Evolutionary conservation across 306 rosid species (phyloP), one percentile per base, ranked within the genome.

Genomic region (Carpinus viminea): DNA sequence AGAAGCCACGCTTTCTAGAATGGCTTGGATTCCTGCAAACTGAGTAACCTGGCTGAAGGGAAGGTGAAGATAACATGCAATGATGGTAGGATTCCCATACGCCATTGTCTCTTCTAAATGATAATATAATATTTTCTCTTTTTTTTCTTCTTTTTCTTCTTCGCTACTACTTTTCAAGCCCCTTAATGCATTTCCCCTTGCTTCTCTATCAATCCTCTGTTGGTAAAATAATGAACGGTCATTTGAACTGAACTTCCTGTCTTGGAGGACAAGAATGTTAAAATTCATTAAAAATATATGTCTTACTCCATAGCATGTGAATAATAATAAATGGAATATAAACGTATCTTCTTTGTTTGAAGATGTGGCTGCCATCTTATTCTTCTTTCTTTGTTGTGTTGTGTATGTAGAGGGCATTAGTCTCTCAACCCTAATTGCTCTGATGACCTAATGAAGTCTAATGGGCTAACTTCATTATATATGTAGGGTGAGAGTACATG

Each of bases 181-280:
- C 11, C 74, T 43, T 26, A 73, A 8, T 21, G 81, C 70, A 65
- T 47, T n/a, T 68, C 89, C 80, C 74, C 91, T 90, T 0, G 90
- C 87, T 85, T 87, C 86, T 79, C 51, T 68, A 55, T 86, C 83
- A 70, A 90, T 87, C 84, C 79, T 92, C 11, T 76, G 90, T 18
- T 21, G 3, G 85, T 76, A 43, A 90, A 92, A 17, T 83, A 86
- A 73, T 48, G 74, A 75, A 88, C 88, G 2, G 84, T 52, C 4
- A 91, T 82, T 53, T 88, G 83, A 57, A 87, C 84, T 0, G 94
- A 69, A 48, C 76, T 88, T 28, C 90, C 94, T 0, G 82, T 78
- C 31, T 68, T 80, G 50, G 84, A 87, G 73, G 83, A 79, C 26
- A 72, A 41, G 0, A n/a, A n/a, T n/a, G n/a, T n/a, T n/a, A n/a